These are phyloP conservation scores for Solanum raphanifolium DNA, from an alignment of 257 asterid species.

Conservation along the genomic window DNA sequence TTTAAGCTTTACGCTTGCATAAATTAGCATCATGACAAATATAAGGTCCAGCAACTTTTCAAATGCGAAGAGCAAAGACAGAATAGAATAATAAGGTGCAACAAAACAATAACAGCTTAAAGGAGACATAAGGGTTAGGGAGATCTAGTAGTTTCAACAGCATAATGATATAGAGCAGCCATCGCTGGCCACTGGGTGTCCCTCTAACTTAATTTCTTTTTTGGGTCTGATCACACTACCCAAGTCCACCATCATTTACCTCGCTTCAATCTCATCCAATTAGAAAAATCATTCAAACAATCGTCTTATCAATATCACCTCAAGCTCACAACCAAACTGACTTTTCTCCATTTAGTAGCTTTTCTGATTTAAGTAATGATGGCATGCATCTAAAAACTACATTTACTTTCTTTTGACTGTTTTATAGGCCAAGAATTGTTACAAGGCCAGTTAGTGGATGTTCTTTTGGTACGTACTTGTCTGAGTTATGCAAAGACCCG, in stretches of 20 bases:
- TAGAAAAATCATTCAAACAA: not conserved
- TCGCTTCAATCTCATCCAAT: not conserved
- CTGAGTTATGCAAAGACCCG: slow-evolving; percentile 45
- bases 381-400: not conserved
- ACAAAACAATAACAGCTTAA: not conserved
- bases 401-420: not conserved
- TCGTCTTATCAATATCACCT: not conserved
- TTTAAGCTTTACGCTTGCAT: not conserved
- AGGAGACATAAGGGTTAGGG: not conserved
- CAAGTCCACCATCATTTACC: not conserved
- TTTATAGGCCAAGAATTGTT: not conserved
- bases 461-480: slow-evolving; percentile 37
- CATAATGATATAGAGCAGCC: not conserved
- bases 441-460: not conserved
- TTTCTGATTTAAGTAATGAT: not conserved
- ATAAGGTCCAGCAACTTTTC: not conserved
- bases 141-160: not conserved
- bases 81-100: not conserved
- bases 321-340: not conserved
- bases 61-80: not conserved
- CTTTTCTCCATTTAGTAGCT: not conserved
- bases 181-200: not conserved
- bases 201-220: not conserved
- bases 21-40: not conserved
- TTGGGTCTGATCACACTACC: not conserved